Evolutionary conservation across 805 yeast species (phyloP), one percentile per base, ranked within the genome.

Genomic region (Kregervanrija fluxuum): DNA sequence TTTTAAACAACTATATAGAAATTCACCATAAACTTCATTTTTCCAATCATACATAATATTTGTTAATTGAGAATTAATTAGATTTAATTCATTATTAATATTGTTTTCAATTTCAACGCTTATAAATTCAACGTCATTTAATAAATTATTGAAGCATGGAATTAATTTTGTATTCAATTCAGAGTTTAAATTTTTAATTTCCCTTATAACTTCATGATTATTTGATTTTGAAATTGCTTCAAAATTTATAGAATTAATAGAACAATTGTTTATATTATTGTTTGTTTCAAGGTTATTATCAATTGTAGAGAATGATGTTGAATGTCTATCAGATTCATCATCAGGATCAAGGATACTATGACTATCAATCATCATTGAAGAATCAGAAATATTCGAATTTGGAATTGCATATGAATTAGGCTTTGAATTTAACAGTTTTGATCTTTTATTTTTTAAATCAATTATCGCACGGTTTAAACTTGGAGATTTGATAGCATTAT

Each of bases 81-180:
- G 36, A 12, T 43, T 46, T 17, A 60, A 38, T 36, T 62, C 58
- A 1, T 22, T 3, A 37, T 57, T 54, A 11, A 71, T 66, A 40
- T 69, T 77, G 15, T 48, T 50, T 42, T 65, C 68, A n/a, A 76
- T 65, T 41, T 69, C 68, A 10, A 65, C 50, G 15, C 77, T 72
- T 30, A 77, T 62, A 44, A 57, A 65, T 22, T 57, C 54, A 56
- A 75, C 68, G 55, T 77, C 82, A 11, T 54, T 56, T 45, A 67
- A 61, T 33, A 72, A 58, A 13, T 71, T 59, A 12, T 64, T 66
- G 22, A 73, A 71, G 42, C 78, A 67, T 42, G 76, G 79, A 37
- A 71, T 68, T 35, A 75, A 62, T 50, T 74, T 75, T 36, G 77
- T 54, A 40, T 54, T 51, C 36, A 60, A 44, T 42, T 62, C 61